Evolutionary conservation across 345 rosid genomes (phyloP).

Genomic region (Combretum micranthum): DNA sequence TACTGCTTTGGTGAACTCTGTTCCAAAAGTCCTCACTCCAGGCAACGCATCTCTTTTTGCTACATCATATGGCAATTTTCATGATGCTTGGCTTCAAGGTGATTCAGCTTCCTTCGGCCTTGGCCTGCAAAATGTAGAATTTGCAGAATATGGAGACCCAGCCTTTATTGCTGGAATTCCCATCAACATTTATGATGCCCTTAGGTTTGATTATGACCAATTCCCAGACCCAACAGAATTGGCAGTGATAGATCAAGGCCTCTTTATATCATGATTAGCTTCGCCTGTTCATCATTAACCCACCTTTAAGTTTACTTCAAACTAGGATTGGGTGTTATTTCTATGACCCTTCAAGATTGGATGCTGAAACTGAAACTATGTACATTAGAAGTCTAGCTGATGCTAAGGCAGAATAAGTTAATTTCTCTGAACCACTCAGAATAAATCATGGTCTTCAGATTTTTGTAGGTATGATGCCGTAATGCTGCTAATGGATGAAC

Average conservation of each 20-base stretch:
- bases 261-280: conserved; percentile 51
- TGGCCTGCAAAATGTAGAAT: conserved; percentile 39
- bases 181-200: conserved; percentile 32
- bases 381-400: conserved; percentile 1
- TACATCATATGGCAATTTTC: conserved; percentile 38
- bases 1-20: conserved; percentile 28
- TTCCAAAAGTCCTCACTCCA: conserved; percentile 26
- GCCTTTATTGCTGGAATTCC: conserved; percentile 41
- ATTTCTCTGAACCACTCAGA: not conserved
- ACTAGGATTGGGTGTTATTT: not conserved
- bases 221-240: conserved; percentile 52
- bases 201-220: conserved; percentile 54
- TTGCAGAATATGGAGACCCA: conserved; percentile 33
- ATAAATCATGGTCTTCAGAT: too few relatives aligned
- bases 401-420: not conserved
- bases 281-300: not conserved
- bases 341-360: conserved; percentile 3
- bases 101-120: conserved; percentile 40
- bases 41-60: conserved; percentile 24
- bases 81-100: conserved; percentile 40
- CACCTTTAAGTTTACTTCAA: not conserved
- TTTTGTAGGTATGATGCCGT: too few relatives aligned
- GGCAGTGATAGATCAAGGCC: conserved; percentile 49
- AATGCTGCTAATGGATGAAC: too few relatives aligned
- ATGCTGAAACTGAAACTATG: conserved; percentile 4